Evolutionary conservation across 2,329 filamentous ascomycete species (phyloP), one percentile per base, ranked within the genome.

Genomic region (Colletotrichum sublineola): DNA sequence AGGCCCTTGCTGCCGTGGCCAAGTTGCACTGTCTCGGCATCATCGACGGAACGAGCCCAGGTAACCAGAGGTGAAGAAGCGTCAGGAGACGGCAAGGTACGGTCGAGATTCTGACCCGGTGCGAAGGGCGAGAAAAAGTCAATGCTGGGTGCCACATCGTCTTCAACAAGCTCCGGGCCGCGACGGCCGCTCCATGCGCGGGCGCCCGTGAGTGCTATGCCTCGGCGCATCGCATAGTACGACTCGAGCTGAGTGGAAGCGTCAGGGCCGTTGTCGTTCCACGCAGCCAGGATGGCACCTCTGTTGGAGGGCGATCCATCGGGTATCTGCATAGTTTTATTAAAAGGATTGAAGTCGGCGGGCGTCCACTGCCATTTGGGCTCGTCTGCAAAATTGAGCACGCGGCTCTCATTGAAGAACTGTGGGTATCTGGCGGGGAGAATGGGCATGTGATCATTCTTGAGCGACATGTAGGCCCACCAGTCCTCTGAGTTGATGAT

Each of bases 401-500:
- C 79, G 0, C 84, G 80, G n/a, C 79, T 79, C 60, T 80, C 78
- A 71, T 86, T 85, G 77, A 83, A 86, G 72, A 84, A 84, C 56
- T 86, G 84, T 1, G 84, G 82, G 61, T 86, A 86, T 5, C 81
- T 80, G 0, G 83, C 84, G 0, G 85, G 85, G 0, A 82, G 68
- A 46, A 86, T 85, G 1, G 84, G 85, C 63, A 77, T 83, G 73
- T 86, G 84, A 71, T 86, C 84, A 71, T 87, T 89, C 71, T 89
- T 89, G 64, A 89, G 75, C 6, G 83, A 84, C 82, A 88, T 86
- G 74, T 89, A 89, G 0, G 84, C 86, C 87, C 84, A 86, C 84
- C 84, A 85, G 73, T 86, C 85, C 55, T 86, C 79, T 0, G 84
- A 85, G 74, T 86, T 86, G 77, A 86, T 79, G 12, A 85, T 44